Conservation (phyloP, 345 rosid genomes). For the Sonneratia caseolaris region DNA sequence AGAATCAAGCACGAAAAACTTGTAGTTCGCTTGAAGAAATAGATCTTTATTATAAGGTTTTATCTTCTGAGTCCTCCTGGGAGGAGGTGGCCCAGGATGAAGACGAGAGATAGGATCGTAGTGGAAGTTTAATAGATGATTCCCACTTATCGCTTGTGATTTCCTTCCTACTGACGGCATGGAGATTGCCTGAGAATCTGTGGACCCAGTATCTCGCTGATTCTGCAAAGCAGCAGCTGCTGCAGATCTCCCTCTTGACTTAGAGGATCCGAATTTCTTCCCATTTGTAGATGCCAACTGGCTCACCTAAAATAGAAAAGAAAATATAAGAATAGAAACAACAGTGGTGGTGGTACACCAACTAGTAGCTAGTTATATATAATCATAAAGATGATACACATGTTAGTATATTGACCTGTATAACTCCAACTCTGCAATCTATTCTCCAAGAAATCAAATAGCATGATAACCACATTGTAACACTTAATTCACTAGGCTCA, state of each 20-base stretch:
- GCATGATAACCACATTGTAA: neutral
- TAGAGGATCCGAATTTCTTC: conserved; percentile 24
- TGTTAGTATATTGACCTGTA: no score
- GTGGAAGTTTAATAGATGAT: conserved; percentile 87
- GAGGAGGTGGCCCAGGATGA: conserved; percentile 51
- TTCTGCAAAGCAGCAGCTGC: conserved; percentile 24
- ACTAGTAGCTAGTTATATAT: neutral
- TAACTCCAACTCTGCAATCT: neutral
- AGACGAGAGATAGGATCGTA: conserved; percentile 69
- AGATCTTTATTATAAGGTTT: conserved; percentile 84
- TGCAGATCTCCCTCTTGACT: conserved; percentile 40
- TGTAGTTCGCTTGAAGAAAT: conserved; percentile 93
- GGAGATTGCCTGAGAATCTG: conserved; percentile 30
- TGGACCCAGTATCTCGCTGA: conserved; percentile 28
- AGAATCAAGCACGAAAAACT: conserved; percentile 77
- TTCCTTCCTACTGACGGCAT: conserved; percentile 52
- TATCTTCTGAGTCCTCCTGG: conserved; percentile 49
- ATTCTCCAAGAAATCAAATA: neutral
- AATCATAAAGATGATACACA: no score
- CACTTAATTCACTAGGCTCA: no score
- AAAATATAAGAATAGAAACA: neutral
- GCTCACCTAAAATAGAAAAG: conserved; percentile 39
- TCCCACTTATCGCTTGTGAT: conserved; percentile 61
- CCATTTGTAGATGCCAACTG: conserved; percentile 26
- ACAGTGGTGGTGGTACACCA: no score